A percentile compares a stretch with the other conserved stretches of the same genome.
phyloP scores from a whole-genome alignment of 1,284 basidiomycete species.

The Phlebopus sp. region DNA sequence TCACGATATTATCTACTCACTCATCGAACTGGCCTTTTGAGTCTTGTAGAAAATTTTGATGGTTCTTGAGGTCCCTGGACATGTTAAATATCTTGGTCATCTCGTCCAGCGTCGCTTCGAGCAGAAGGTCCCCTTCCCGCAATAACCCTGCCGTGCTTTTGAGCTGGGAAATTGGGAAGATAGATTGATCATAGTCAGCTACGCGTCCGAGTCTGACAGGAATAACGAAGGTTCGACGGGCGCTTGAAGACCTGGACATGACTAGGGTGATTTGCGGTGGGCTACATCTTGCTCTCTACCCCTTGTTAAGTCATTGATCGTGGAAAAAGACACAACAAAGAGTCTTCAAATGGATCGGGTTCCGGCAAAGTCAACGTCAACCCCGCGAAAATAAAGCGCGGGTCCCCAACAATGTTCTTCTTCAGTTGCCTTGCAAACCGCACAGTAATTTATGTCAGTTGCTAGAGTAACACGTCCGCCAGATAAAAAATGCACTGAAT shows the following conservation, averaged over 20 bases:
- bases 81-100: slow-evolving; percentile 6
- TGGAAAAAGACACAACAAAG: too few species aligned
- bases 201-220: slow-evolving; percentile 1
- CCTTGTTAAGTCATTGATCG: too few species aligned
- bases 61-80: neutral
- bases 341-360: neutral
- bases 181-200: neutral
- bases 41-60: slow-evolving; percentile 1
- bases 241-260: slow-evolving; percentile 7
- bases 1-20: slow-evolving; percentile 2
- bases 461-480: too few species aligned
- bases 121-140: slow-evolving; percentile 5
- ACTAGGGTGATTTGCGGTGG: neutral
- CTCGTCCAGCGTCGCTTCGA: slow-evolving; percentile 10
- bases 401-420: too few species aligned
- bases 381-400: too few species aligned
- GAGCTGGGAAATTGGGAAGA: neutral
- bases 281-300: neutral
- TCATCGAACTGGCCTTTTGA: slow-evolving; percentile 6
- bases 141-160: neutral
- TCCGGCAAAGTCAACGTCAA: too few species aligned
- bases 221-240: slow-evolving; percentile 5
- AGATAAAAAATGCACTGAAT: too few species aligned
- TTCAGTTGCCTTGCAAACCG: too few species aligned
- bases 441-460: too few species aligned